Base-by-base conservation (phyloP, 129 eudicot species). In the Helianthus tuberosus region DNA sequence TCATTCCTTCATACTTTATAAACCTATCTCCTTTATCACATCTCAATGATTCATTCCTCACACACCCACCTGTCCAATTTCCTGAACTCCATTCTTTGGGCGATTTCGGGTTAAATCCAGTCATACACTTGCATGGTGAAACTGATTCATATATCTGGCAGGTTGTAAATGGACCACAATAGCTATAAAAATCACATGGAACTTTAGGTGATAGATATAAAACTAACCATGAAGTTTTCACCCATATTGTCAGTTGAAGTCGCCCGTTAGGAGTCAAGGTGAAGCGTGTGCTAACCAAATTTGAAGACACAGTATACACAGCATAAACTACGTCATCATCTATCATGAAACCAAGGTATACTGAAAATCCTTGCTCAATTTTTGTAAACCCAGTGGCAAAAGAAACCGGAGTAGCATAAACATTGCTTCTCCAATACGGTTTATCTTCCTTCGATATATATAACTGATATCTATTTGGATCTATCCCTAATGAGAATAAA, bases 351-450 rank as follows among this genome's bases (percentile, higher is more conserved):
- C 71, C 64, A 8, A 81, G 23, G 43, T 71, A 81, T 17, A 25
- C 53, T 41, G 81, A 74, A 35, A 71, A 70, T 43, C 75, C 81
- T 69, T 38, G 41, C 10, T 39, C 76, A 44, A 6, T 50, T 20
- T 57, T 59, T 36, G 55, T 3, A 2, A 70, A 58, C 14, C 70
- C 71, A 64, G 49, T 43, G 35, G 70, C 68, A 16, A 4, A 71
- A n/a, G 85, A 71, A 2, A 15, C 23, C 14, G 47, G 43, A 55
- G 55, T 25, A 25, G 77, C 66, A 3, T 76, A 81, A 10, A 81
- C 75, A 66, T 65, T 71, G 78, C 81, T 81, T 81, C 85, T 81
- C 88, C 90, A 88, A 62, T 88, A 88, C 15, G 68, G 82, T 52
- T 63, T 41, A 41, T 68, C 59, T 17, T 76, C 41, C 17, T 88